Percentiles rank a stretch among this genome's conserved stretches.
Evolutionary conservation across 2,329 filamentous ascomycete genomes (phyloP).

Genomic region (Aspergillus carbonarius): DNA sequence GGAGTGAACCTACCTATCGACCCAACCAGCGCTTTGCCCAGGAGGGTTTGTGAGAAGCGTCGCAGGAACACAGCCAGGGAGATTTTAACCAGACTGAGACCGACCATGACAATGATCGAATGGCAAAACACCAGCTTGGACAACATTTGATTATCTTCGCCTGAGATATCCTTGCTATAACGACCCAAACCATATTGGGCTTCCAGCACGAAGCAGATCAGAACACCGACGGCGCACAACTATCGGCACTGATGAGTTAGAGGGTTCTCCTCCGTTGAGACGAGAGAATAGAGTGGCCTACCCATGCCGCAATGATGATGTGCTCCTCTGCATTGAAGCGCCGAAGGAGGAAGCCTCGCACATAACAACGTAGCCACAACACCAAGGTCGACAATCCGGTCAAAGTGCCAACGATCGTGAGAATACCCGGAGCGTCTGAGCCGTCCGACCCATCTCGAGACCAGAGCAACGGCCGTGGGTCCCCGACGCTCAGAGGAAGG

Average conservation of each 20-base stretch:
- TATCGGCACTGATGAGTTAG: conserved; percentile 5
- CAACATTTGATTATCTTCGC: conserved; percentile 35
- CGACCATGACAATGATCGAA: conserved; percentile 48
- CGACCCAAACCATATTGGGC: conserved; percentile 48
- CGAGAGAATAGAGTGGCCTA: conserved; percentile 32
- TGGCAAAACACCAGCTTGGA: conserved; percentile 48
- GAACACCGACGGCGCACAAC: conserved; percentile 25
- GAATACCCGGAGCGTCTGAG: conserved; percentile 26
- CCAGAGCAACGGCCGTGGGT: not conserved
- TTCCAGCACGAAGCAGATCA: conserved; percentile 48
- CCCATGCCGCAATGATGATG: conserved; percentile 44
- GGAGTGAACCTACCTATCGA: conserved; percentile 29
- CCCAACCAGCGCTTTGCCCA: conserved; percentile 33
- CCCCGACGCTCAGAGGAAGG: too few relatives aligned
- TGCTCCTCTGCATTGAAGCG: conserved; percentile 53
- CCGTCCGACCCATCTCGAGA: not conserved
- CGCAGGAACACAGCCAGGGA: conserved; percentile 42
- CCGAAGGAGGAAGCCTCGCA: conserved; percentile 48
- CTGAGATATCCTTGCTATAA: conserved; percentile 41
- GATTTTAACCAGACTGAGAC: conserved; percentile 45
- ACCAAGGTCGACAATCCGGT: conserved; percentile 39
- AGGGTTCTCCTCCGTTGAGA: not conserved
- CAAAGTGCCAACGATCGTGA: conserved; percentile 43
- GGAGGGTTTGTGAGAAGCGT: conserved; percentile 39
- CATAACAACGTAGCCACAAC: conserved; percentile 47